Evolutionary conservation across 2,329 filamentous ascomycete genomes (phyloP), one percentile per base, ranked within the genome.

Genomic region (Fusarium sp.): DNA sequence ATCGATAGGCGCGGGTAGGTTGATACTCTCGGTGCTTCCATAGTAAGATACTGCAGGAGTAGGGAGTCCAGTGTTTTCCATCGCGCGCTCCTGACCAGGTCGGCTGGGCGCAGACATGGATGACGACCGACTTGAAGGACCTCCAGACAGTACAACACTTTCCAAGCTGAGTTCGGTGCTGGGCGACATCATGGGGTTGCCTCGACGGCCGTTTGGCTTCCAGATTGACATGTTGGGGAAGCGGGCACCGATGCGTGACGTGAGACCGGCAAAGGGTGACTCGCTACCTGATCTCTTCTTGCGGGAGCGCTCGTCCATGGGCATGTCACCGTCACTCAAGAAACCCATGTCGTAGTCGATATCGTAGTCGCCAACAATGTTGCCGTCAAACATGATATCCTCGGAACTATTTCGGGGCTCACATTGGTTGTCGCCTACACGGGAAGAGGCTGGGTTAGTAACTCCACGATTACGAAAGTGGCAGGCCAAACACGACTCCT

Each of bases 141-240:
- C 86, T 51, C 87, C 84, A 3, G 90, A 91, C 20, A 84, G 90
- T 11, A 75, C 72, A 88, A 90, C 90, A 61, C 91, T 92, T 76
- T 97, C 94, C 52, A 97, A 87, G 18, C 89, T 93, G 25, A 95
- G 86, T 75, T 98, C 95, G 44, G 96, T 97, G 67, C 91, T 91
- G 1, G 94, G 92, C 1, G 83, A 85, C 15, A 84, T 80, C 47
- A 83, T 82, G 16, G 82, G 77, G 57, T 82, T 83, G n/a, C 81
- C 77, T 38, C 83, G 82, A 63, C 82, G 83, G 41, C 78, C 79
- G 38, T 78, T 80, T 1, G 83, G 81, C 60, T 81, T 84, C 85
- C 85, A 88, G 22, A 84, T 84, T 2, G 82, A 80, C 43, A 88
- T 79, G 54, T 83, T 83, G 24, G 86, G 83, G 49, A 89, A 86